Evolutionary conservation across 2,329 filamentous ascomycete species (phyloP).

Genomic region (Xylogone sp.): DNA sequence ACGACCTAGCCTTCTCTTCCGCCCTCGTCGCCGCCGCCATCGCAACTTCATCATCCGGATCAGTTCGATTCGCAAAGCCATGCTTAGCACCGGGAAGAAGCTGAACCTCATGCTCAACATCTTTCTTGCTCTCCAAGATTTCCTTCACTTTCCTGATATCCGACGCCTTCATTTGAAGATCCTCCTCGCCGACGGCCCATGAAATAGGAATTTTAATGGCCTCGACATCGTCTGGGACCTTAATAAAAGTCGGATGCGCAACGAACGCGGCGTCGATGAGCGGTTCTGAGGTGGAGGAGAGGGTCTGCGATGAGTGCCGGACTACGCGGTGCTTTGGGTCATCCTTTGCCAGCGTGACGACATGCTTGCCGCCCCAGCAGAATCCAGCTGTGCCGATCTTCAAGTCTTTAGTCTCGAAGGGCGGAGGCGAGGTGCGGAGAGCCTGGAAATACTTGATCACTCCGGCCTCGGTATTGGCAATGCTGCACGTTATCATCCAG

Average conservation of each 20-base stretch:
- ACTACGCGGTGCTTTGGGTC: conserved; percentile 14
- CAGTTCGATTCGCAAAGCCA: conserved; percentile 31
- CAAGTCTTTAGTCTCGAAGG: conserved; percentile 15
- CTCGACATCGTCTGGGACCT: conserved; percentile 40
- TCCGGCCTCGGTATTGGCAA: background rate
- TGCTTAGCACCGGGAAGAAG: conserved; percentile 31
- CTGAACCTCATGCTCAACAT: conserved; percentile 19
- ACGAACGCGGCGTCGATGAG: conserved; percentile 48
- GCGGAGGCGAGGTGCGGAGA: conserved; percentile 18
- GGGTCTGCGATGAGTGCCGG: conserved; percentile 10
- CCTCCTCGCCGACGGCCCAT: conserved; percentile 41
- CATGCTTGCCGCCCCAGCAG: conserved; percentile 57
- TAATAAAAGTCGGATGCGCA: conserved; percentile 46
- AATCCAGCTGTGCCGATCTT: conserved; percentile 50
- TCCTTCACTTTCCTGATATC: conserved; percentile 15
- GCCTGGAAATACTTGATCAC: conserved; percentile 25
- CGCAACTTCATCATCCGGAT: conserved; percentile 27
- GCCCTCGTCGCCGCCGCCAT: conserved; percentile 20
- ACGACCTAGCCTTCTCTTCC: conserved; percentile 31
- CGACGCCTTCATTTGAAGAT: conserved; percentile 31
- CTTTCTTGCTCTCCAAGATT: conserved; percentile 17
- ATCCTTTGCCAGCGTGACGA: conserved; percentile 39
- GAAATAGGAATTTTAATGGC: conserved; percentile 38
- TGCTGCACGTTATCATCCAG: conserved; percentile 6
- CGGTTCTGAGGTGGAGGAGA: conserved; percentile 17